Evolutionary conservation across 2,329 filamentous ascomycete species (phyloP).

Genomic region (Thielaviopsis punctulata): DNA sequence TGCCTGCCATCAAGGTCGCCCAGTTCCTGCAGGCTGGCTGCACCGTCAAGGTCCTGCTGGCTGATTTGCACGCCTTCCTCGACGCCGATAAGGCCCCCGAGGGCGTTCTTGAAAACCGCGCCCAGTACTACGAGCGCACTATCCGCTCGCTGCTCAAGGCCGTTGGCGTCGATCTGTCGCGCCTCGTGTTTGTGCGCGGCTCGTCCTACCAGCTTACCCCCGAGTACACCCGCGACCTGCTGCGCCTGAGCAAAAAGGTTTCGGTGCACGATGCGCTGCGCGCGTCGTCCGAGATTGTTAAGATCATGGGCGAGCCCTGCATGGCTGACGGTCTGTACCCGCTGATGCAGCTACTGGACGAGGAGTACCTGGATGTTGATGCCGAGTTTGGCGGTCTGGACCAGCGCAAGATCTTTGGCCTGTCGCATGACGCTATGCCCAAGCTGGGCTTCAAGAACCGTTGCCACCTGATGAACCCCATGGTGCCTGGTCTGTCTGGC

Average conservation of each 20-base stretch:
- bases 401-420: constrained; percentile 76
- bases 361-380: constrained; percentile 76
- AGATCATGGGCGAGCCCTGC: constrained; percentile 65
- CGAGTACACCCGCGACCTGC: constrained; percentile 78
- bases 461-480: constrained; percentile 39
- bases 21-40: constrained; percentile 75
- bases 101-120: constrained; percentile 68
- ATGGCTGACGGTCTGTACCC: constrained; percentile 33
- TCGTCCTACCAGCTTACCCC: constrained; percentile 60
- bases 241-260: constrained; percentile 44
- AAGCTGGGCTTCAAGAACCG: constrained; percentile 60
- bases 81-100: constrained; percentile 76
- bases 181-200: constrained; percentile 69
- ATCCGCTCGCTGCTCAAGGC: constrained; percentile 62
- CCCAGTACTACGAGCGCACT: constrained; percentile 64
- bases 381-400: constrained; percentile 74
- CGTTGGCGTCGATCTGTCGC: constrained; percentile 61
- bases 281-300: constrained; percentile 85
- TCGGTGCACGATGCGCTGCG: constrained; percentile 73
- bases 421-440: constrained; percentile 70
- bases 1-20: constrained; percentile 76
- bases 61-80: constrained; percentile 60
- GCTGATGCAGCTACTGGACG: constrained; percentile 68
- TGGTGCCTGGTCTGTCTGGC: constrained; percentile 73
- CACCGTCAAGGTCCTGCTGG: constrained; percentile 62